Conservation (phyloP, 768 basidiomycete species). For the Mycena crocata region DNA sequence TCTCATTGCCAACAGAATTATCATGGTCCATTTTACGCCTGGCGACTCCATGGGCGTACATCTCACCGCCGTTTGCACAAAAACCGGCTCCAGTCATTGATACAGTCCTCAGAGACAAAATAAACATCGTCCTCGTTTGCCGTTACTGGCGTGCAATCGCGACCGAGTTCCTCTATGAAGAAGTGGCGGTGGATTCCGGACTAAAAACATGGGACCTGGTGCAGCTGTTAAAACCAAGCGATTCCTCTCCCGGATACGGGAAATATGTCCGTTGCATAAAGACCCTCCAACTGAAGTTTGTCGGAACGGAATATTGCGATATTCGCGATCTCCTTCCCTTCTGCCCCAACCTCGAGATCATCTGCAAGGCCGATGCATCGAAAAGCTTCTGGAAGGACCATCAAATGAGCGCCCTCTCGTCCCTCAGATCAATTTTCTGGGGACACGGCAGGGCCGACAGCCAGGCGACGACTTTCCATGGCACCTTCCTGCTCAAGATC, state of each 20-base stretch:
- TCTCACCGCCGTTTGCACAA: not conserved
- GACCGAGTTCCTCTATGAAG: not conserved
- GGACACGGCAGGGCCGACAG: not conserved
- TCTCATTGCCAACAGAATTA: not conserved
- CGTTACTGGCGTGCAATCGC: not conserved
- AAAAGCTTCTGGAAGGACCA: not conserved
- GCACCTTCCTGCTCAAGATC: not conserved
- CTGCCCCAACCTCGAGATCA: not conserved
- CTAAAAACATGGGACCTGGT: not conserved
- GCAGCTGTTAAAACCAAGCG: not conserved
- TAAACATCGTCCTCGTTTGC: not conserved
- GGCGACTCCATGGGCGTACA: not conserved
- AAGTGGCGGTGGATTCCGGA: too few species aligned
- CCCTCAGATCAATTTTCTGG: not conserved
- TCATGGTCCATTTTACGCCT: not conserved
- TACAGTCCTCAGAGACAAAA: not conserved
- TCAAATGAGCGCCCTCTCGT: not conserved
- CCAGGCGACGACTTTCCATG: not conserved
- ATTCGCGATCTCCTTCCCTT: not conserved
- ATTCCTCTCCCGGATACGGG: not conserved
- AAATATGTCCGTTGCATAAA: not conserved
- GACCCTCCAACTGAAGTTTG: not conserved
- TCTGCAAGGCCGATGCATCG: not conserved
- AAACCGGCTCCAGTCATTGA: not conserved
- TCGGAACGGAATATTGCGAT: not conserved